Percentiles rank a stretch among this genome's conserved stretches.
phyloP scores from a whole-genome alignment of 1,284 basidiomycete genomes.

The Heterobasidion irregulare region DNA sequence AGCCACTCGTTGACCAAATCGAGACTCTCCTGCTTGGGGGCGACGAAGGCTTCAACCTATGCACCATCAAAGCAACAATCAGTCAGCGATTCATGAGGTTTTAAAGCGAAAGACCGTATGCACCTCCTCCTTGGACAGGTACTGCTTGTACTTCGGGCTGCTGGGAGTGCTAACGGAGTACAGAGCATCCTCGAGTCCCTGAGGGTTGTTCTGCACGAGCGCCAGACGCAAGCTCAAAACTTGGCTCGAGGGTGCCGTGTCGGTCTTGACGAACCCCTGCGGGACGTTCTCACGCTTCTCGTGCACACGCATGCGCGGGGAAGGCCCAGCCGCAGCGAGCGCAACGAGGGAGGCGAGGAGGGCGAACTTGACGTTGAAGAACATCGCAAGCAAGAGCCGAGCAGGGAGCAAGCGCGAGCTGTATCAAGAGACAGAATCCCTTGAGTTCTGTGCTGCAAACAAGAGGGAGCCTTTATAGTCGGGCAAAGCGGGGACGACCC shows the following conservation, averaged over 20 bases:
- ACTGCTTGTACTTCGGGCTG: constrained; percentile 21
- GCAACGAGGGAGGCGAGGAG: neutral
- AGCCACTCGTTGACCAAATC: constrained; percentile 23
- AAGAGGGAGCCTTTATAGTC: too few relatives aligned
- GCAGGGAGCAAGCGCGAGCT: neutral
- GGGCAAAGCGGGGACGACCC: too few relatives aligned
- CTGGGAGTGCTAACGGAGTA: constrained; percentile 21
- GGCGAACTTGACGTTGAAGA: neutral
- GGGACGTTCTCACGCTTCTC: constrained; percentile 13
- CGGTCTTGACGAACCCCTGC: constrained; percentile 12
- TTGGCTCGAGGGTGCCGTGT: constrained; percentile 10
- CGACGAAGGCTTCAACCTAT: constrained; percentile 28
- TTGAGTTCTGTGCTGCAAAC: neutral
- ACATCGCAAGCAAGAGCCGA: neutral
- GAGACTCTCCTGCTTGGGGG: constrained; percentile 21
- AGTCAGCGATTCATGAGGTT: neutral
- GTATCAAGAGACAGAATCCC: neutral
- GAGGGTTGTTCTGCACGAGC: constrained; percentile 16
- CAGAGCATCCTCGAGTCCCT: constrained; percentile 22
- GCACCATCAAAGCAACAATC: too few relatives aligned
- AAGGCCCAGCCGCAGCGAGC: neutral
- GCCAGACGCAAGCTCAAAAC: constrained; percentile 16
- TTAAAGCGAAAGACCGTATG: neutral
- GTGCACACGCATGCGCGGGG: constrained; percentile 8
- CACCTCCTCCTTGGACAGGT: constrained; percentile 23